These are phyloP conservation scores for Cryptococcus wingfieldii DNA, from an alignment of 1,284 basidiomycete species.

Conservation along the genomic window DNA sequence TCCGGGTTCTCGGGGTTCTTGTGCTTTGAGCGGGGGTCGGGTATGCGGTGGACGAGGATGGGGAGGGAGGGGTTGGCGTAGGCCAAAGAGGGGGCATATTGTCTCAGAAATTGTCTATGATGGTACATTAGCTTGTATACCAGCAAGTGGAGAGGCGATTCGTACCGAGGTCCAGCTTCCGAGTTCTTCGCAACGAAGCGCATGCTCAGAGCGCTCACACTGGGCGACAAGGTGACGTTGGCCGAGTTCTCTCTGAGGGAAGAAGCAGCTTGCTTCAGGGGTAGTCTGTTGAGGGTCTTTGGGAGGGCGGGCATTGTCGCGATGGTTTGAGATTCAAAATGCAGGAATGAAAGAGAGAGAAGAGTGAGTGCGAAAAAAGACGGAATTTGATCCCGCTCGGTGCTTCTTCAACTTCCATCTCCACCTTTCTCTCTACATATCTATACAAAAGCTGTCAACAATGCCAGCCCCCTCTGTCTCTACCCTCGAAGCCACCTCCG, in stretches of 20 bases:
- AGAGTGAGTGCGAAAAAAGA: too few relatives aligned
- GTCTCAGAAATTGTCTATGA: constrained; percentile 34
- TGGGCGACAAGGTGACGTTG: background rate
- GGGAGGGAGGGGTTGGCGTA: constrained; percentile 39
- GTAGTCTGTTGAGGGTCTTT: background rate
- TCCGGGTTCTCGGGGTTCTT: constrained; percentile 2
- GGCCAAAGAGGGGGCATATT: constrained; percentile 35
- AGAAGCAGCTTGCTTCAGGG: background rate
- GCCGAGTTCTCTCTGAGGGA: background rate
- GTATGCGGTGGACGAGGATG: constrained; percentile 27
- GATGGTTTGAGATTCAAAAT: too few relatives aligned
- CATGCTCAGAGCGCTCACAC: constrained; percentile 14
- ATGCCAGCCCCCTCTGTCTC: too few relatives aligned
- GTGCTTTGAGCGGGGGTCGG: constrained; percentile 24
- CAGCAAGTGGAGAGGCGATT: background rate
- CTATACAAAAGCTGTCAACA: too few relatives aligned
- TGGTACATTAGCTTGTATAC: background rate
- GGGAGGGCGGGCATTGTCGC: background rate
- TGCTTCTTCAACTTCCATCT: too few relatives aligned
- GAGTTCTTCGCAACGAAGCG: constrained; percentile 31
- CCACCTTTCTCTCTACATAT: too few relatives aligned
- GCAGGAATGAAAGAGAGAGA: too few relatives aligned
- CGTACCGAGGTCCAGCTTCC: constrained; percentile 33
- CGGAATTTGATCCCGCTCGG: too few relatives aligned
- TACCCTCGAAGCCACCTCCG: too few relatives aligned